Evolutionary conservation across 331 rosid genomes (phyloP), one percentile per base, ranked within the genome.

Genomic region (Quercus lobata): DNA sequence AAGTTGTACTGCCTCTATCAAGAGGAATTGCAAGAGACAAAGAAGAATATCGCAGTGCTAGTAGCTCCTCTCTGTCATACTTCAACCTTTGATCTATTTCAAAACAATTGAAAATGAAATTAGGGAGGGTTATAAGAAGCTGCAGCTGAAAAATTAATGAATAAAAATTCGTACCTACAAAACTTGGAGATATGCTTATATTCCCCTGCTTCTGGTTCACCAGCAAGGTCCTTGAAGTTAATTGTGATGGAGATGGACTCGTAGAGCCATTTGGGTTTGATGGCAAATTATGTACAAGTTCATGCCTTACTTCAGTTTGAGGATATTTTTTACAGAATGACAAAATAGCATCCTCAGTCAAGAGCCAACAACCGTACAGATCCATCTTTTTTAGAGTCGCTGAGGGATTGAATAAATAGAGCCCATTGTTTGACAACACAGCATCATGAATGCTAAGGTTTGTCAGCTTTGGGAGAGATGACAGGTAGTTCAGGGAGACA

Each of bases 301-400:
- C 98, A 80, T 93, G 95, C 82, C 81, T 76, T 53, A 95, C 84
- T 80, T 92, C 92, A 82, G 90, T 84, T 65, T 84, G 90, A 72
- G 97, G 92, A 86, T 91, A 87, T 61, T 49, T 78, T 88, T 77
- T 91, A 81, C 89, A 79, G 72, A 92, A 95, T 37, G 89, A 85
- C 55, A 34, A 11, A 78, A 95, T 84, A 21, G 66, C 76, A 29
- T 87, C 93, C 77, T 78, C 54, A 22, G 92, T 90, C 76, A 95
- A 57, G 78, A 95, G 97, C 98, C 98, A 95, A 82, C 98, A 92
- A 63, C 98, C 98, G 49, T 82, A 82, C 75, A 95, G 87, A 86
- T 92, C 94, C 80, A 92, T 54, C 82, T 79, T 57, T 87, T 83
- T 89, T 63, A 95, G 78, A 54, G 89, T 85, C 34, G 62, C 78